Evolutionary conservation across 2,329 filamentous ascomycete species (phyloP).

Genomic region (Penicillium sp.): DNA sequence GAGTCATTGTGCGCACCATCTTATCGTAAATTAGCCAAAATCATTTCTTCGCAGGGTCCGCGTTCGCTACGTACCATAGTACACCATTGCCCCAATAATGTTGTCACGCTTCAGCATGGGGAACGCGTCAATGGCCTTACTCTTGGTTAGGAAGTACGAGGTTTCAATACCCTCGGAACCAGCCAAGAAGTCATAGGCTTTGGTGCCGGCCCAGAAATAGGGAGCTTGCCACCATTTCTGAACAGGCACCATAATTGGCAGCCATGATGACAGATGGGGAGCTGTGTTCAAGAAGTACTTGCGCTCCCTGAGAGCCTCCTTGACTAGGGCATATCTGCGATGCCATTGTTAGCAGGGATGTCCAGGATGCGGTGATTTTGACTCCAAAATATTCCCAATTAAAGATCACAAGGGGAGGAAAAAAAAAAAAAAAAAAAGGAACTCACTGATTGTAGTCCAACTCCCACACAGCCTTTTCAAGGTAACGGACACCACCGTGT

Average conservation of each 20-base stretch:
- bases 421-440: not conserved
- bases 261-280: constrained; percentile 74
- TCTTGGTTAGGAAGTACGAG: constrained; percentile 83
- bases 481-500: constrained; percentile 77
- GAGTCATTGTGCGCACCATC: constrained; percentile 91
- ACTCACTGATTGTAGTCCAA: constrained; percentile 74
- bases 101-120: constrained; percentile 82
- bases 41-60: not conserved
- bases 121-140: constrained; percentile 81
- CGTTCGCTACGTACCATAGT: constrained; percentile 60
- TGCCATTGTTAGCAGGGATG: constrained; percentile 7
- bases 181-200: constrained; percentile 80
- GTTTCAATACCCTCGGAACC: constrained; percentile 84
- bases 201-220: constrained; percentile 68
- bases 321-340: constrained; percentile 63
- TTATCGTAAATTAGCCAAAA: constrained; percentile 21
- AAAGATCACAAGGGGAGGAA: too few species aligned
- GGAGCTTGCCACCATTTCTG: constrained; percentile 82
- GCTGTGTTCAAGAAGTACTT: constrained; percentile 81
- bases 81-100: constrained; percentile 77
- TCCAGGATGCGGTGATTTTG: not conserved
- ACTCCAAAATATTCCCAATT: not conserved
- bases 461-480: constrained; percentile 84
- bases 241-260: constrained; percentile 79
- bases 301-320: constrained; percentile 76